A percentile compares a stretch with the other conserved stretches of the same genome.
These are phyloP conservation scores for Penicillium macrosclerotiorum DNA, from an alignment of 495 filamentous ascomycete species.

Conservation along the genomic window DNA sequence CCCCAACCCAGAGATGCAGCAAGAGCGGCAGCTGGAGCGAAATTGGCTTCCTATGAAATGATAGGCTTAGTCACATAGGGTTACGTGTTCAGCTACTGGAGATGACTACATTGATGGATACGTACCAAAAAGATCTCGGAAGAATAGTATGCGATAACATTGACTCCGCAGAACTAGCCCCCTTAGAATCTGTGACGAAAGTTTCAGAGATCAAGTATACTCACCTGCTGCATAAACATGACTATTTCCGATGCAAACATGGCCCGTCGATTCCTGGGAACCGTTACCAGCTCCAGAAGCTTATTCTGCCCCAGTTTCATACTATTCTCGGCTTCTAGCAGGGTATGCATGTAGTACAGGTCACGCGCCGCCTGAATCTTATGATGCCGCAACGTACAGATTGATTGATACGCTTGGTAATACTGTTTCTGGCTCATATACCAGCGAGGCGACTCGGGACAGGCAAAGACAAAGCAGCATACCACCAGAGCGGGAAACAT, in stretches of 20 bases:
- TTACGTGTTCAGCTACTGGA: neutral
- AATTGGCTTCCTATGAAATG: constrained; percentile 30
- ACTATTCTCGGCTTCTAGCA: constrained; percentile 64
- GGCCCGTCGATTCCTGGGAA: constrained; percentile 78
- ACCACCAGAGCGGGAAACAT: constrained; percentile 72
- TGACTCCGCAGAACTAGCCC: constrained; percentile 58
- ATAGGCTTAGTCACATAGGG: neutral
- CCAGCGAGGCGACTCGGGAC: constrained; percentile 77
- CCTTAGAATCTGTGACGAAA: no score
- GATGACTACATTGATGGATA: neutral
- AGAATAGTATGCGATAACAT: constrained; percentile 59
- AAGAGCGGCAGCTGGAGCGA: constrained; percentile 55
- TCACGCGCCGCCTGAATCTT: constrained; percentile 80
- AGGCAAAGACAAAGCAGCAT: constrained; percentile 65
- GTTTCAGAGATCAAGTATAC: no score
- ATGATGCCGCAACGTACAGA: constrained; percentile 63
- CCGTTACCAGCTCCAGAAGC: constrained; percentile 65
- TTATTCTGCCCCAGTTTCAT: constrained; percentile 61
- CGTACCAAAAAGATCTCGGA: constrained; percentile 49
- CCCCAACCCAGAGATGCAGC: constrained; percentile 71
- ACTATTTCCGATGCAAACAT: constrained; percentile 71
- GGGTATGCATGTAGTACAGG: constrained; percentile 74
- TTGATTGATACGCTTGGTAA: constrained; percentile 61
- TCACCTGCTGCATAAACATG: constrained; percentile 85
- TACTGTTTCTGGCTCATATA: constrained; percentile 70